Evolutionary conservation across 2,329 filamentous ascomycete genomes (phyloP).

Genomic region (Aspergillus pseudoviridinutans): DNA sequence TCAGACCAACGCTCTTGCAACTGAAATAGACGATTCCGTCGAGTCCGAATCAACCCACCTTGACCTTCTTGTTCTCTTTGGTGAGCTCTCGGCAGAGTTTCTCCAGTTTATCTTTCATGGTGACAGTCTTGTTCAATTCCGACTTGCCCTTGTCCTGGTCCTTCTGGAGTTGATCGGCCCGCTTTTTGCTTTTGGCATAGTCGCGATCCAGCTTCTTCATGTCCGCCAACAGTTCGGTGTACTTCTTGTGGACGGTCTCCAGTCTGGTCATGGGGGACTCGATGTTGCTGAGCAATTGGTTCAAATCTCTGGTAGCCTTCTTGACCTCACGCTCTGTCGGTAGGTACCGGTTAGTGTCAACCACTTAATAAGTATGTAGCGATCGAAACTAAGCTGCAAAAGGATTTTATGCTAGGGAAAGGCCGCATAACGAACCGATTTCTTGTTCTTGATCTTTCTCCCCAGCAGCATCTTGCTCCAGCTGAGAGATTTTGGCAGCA

Average conservation of each 20-base stretch:
- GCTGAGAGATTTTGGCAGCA: slow-evolving; percentile 87
- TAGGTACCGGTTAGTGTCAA: slow-evolving; percentile 22
- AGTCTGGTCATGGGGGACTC: slow-evolving; percentile 91
- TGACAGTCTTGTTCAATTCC: slow-evolving; percentile 84
- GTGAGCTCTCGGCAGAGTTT: slow-evolving; percentile 93
- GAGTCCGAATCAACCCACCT: slow-evolving; percentile 54
- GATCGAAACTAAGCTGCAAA: slow-evolving; percentile 11
- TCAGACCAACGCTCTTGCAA: slow-evolving; percentile 9
- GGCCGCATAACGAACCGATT: slow-evolving; percentile 65
- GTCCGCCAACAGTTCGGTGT: slow-evolving; percentile 83
- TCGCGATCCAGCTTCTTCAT: slow-evolving; percentile 96
- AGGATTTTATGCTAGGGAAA: not conserved
- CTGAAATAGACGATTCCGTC: not conserved
- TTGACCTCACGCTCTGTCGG: slow-evolving; percentile 82
- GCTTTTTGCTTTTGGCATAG: slow-evolving; percentile 92
- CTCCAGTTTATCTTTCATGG: slow-evolving; percentile 92
- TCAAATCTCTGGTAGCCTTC: slow-evolving; percentile 86
- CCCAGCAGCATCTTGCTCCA: slow-evolving; percentile 87
- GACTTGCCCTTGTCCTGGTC: slow-evolving; percentile 87
- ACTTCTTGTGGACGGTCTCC: slow-evolving; percentile 84
- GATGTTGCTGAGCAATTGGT: slow-evolving; percentile 77
- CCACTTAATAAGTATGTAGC: slow-evolving; percentile 7
- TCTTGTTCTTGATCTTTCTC: slow-evolving; percentile 95
- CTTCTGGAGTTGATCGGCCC: slow-evolving; percentile 89
- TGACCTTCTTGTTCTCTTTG: slow-evolving; percentile 96